These are phyloP conservation scores for Penicillium waksmanii DNA, from an alignment of 495 filamentous ascomycete genomes.

Conservation along the genomic window DNA sequence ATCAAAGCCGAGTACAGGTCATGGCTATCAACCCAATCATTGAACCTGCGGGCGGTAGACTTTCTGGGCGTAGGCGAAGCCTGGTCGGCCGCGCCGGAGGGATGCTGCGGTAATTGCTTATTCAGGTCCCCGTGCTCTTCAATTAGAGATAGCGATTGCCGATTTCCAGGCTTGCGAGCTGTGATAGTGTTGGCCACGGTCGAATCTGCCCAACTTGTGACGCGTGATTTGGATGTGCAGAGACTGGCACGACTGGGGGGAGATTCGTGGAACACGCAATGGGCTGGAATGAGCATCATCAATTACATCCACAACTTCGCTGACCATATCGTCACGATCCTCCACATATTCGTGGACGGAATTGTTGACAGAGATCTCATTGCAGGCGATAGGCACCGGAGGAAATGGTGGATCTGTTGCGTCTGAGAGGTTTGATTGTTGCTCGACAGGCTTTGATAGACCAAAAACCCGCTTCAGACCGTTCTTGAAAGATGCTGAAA, in stretches of 20 bases:
- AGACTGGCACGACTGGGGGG: constrained; percentile 51
- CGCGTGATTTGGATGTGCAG: constrained; percentile 62
- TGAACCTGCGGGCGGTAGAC: constrained; percentile 19
- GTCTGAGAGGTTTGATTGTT: constrained; percentile 9
- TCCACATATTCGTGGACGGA: not conserved
- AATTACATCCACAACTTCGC: not conserved
- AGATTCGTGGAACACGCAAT: constrained; percentile 14
- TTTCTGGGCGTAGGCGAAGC: constrained; percentile 11
- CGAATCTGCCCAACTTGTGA: constrained; percentile 79
- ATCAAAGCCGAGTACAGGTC: constrained; percentile 76
- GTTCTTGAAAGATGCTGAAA: constrained; percentile 64
- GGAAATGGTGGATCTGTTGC: not conserved
- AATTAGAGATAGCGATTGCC: constrained; percentile 66
- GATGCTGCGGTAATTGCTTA: constrained; percentile 34
- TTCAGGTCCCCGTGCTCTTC: constrained; percentile 60
- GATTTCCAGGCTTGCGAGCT: constrained; percentile 42
- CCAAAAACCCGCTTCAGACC: constrained; percentile 64
- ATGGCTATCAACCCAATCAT: constrained; percentile 58
- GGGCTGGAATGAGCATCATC: constrained; percentile 2
- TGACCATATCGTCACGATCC: not conserved
- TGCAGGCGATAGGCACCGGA: not conserved
- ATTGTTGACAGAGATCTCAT: not conserved
- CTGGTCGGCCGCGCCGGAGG: constrained; percentile 10
- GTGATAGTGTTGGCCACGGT: constrained; percentile 54
- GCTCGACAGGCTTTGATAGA: constrained; percentile 44